phyloP scores from a whole-genome alignment of 208 protist species.

The Trypanosomatidae sp. region DNA sequence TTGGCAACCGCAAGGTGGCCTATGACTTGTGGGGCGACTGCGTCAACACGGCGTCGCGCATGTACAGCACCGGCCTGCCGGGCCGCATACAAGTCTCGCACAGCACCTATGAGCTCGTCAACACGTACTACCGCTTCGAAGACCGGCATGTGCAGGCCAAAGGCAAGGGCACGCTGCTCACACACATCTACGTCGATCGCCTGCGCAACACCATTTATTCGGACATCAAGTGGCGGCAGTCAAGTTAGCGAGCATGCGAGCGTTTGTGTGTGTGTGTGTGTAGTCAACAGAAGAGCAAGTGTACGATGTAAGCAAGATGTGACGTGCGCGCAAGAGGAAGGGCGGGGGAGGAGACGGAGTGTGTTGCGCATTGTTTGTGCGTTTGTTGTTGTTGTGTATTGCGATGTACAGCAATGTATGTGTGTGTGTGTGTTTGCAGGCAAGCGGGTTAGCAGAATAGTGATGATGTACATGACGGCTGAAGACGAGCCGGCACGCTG shows the following conservation, averaged over 20 bases:
- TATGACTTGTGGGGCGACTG: constrained; percentile 41
- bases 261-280: not conserved
- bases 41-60: constrained; percentile 25
- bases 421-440: too few relatives aligned
- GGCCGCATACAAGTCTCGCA: constrained; percentile 19
- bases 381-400: too few relatives aligned
- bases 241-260: constrained; percentile 2
- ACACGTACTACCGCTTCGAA: constrained; percentile 13
- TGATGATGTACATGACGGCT: too few relatives aligned
- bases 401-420: too few relatives aligned
- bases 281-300: too few relatives aligned
- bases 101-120: constrained; percentile 12
- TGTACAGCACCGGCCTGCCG: constrained; percentile 17
- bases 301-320: too few relatives aligned
- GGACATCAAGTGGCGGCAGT: constrained; percentile 11
- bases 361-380: too few relatives aligned
- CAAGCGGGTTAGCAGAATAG: too few relatives aligned
- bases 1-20: constrained; percentile 34
- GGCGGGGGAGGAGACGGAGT: too few relatives aligned
- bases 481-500: too few relatives aligned
- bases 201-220: constrained; percentile 6
- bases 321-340: too few relatives aligned
- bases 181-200: constrained; percentile 17
- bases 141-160: constrained; percentile 19
- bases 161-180: constrained; percentile 20